These are phyloP conservation scores for Pseudocercospora eumusae DNA, from an alignment of 2,329 filamentous ascomycete species.

Conservation along the genomic window DNA sequence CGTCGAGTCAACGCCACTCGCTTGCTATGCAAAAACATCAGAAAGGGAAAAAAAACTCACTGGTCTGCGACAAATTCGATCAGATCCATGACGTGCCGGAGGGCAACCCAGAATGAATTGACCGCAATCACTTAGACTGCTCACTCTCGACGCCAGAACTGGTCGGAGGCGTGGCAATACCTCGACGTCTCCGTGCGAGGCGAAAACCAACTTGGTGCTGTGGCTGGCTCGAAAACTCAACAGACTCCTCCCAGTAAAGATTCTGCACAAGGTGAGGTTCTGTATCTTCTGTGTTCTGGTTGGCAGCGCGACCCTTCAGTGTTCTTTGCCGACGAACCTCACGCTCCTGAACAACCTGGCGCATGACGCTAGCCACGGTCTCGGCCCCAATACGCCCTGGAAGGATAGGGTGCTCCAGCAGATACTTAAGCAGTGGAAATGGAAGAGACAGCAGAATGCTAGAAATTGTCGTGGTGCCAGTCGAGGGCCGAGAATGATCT, in stretches of 20 bases:
- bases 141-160: slow-evolving; percentile 32
- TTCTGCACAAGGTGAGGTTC: slow-evolving; percentile 27
- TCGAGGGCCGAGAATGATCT: slow-evolving; percentile 41
- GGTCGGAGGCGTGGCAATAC: slow-evolving; percentile 37
- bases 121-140: slow-evolving; percentile 18
- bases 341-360: slow-evolving; percentile 47
- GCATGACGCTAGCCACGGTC: slow-evolving; percentile 46
- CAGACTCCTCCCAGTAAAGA: slow-evolving; percentile 41
- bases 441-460: slow-evolving; percentile 70
- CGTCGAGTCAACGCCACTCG: slow-evolving; percentile 27
- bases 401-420: slow-evolving; percentile 63
- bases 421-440: slow-evolving; percentile 64
- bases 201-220: slow-evolving; percentile 42
- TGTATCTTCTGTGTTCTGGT: slow-evolving; percentile 13
- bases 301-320: slow-evolving; percentile 26
- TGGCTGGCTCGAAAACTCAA: slow-evolving; percentile 37
- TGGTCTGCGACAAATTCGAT: slow-evolving; percentile 7
- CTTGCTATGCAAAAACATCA: slow-evolving; percentile 32
- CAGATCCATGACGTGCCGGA: slow-evolving; percentile 6
- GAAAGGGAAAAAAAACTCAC: slow-evolving; percentile 14
- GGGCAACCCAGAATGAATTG: slow-evolving; percentile 6
- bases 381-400: slow-evolving; percentile 48
- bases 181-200: slow-evolving; percentile 35
- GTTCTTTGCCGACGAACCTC: slow-evolving; percentile 41
- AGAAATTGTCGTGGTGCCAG: slow-evolving; percentile 58